Evolutionary conservation across 495 filamentous ascomycete genomes (phyloP), one percentile per base, ranked within the genome.

Genomic region (Daldinia concentrica): DNA sequence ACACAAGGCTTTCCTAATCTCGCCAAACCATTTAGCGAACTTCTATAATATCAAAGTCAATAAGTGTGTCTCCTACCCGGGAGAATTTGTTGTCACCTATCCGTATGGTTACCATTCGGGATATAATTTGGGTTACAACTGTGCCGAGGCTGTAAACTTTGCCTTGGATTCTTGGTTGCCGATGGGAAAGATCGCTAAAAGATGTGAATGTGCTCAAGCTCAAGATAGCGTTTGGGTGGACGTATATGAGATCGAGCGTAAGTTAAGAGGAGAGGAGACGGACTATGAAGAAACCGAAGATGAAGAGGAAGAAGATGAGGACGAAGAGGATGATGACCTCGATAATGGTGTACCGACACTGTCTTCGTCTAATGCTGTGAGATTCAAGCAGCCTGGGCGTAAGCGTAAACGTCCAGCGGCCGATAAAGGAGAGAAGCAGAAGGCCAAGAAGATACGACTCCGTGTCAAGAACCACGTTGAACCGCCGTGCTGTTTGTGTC

Each of bases 181-280:
- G 24, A 97, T 94, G 83, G 95, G 93, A n/a, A 90, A 91, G 64
- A 92, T 97, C 72, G 96, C 95, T n/a, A 96, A 97, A 78, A 97
- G 95, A 77, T 99, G 95, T 78, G 87, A 98, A 76, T 99, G 95
- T 77, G 92, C 93, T 73, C 82, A 86, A 67, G 84, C 88, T 24
- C 87, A 93, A 52, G 95, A 99, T 82, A 97, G 94, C 69, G 95
- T 99, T 26, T 99, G 95, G 95, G 93, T 99, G 48, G 93, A 99
- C 74, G 93, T 98, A 14, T 89, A 89, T 39, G 94, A 97, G 69
- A 94, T 99, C 67, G 93, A 98, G 79, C 91, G 96, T 62, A 98
- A 95, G 80, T 82, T 98, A 32, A 87, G 94, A 48, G 96, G 95
- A 7, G 95, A 98, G 78, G 87, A 91, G 29, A 98, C 95, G 0